Conservation (phyloP, 345 rosid genomes). For the Eucalyptus albens region DNA sequence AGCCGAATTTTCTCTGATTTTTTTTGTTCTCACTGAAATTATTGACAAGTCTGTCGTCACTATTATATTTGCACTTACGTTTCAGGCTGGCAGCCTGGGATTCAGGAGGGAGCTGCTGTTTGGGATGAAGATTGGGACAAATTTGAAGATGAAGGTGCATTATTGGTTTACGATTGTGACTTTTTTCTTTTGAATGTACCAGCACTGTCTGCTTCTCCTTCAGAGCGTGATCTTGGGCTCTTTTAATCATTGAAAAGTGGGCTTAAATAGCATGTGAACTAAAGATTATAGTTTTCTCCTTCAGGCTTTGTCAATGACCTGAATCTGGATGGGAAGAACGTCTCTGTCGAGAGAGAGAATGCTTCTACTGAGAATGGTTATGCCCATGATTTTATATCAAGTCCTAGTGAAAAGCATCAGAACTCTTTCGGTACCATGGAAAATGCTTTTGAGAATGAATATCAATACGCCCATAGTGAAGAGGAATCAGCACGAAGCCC, state of each 20-base stretch:
- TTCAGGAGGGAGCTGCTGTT: constrained; percentile 70
- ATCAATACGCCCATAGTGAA: constrained; percentile 54
- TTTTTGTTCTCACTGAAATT: neutral
- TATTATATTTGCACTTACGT: neutral
- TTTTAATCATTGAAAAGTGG: neutral
- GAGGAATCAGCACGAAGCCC: constrained; percentile 86
- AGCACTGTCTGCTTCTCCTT: neutral
- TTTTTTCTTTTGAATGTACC: neutral
- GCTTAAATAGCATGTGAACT: neutral
- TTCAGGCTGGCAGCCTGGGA: constrained; percentile 97
- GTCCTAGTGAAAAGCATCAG: constrained; percentile 31
- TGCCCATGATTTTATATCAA: constrained; percentile 36
- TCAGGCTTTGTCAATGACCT: constrained; percentile 87
- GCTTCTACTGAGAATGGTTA: constrained; percentile 37
- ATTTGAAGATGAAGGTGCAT: constrained; percentile 89
- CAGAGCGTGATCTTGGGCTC: neutral
- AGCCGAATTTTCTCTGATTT: neutral
- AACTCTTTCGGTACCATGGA: constrained; percentile 30
- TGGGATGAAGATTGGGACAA: constrained; percentile 99
- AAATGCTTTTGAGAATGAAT: constrained; percentile 44
- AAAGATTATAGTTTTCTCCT: neutral
- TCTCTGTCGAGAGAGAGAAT: constrained; percentile 26
- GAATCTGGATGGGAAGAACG: constrained; percentile 32
- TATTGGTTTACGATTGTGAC: neutral
- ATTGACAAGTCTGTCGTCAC: neutral